Base-by-base conservation (phyloP, 768 basidiomycete species). In the Clavulina sp. region DNA sequence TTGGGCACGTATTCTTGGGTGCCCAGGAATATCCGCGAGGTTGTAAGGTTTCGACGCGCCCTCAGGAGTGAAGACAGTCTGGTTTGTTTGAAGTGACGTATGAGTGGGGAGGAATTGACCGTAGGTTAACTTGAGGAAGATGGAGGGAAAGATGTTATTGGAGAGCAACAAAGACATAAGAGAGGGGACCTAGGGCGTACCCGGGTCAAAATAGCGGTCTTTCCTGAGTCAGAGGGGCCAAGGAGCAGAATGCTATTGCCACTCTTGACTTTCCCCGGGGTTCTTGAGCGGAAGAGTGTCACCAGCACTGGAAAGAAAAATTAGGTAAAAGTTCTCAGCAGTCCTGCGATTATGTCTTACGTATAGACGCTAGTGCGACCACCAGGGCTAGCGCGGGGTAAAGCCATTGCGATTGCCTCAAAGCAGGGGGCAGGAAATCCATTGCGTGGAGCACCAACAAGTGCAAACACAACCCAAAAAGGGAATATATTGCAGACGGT, bases 11-110 rank as follows among this genome's bases (percentile, higher is more conserved):
- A 89, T 73, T 38, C 86, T 74, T 6, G 85, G 81, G 62, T 89
- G 86, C n/a, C 86, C 86, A 5, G 86, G 86, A 38, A 89, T 65
- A 63, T 89, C 86, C 18, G 86, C 67, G 9, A 83, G 24, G 5
- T 46, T 32, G 49, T 33, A 23, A 34, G 24, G 32, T 41, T 64
- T 36, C 69, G 73, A 41, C 81, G 60, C 13, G 64, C 60, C 57
- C 72, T 74, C 21, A 24, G 34, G 31, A n/a, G 56, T 40, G 67
- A 68, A 2, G 3, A 70, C 57, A 3, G 75, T 72, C 0, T 70
- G 65, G 61, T 85, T 89, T 3, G 72, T 70, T 62, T 89, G 86
- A 60, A 89, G 68, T 0, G 86, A 88, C 2, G 82, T 77, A 57
- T 84, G 80, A 2, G 82, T 82, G 40, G 75, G 76, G 7, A 81